Evolutionary conservation across 2,329 filamentous ascomycete species (phyloP), one percentile per base, ranked within the genome.

Genomic region (Xylariaceae sp.): DNA sequence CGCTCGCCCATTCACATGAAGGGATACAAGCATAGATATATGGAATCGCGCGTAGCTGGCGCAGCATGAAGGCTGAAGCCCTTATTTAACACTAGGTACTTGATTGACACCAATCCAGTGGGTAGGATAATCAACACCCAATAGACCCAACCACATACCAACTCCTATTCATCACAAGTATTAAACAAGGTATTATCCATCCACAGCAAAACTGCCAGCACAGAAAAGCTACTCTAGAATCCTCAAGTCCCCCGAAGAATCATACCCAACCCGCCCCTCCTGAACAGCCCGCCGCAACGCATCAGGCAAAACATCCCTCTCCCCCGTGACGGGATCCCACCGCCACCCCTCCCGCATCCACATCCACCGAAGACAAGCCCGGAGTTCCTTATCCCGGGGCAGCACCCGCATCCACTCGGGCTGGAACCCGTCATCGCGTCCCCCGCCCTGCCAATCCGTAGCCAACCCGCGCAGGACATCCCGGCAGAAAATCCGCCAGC

Each of bases 401-500:
- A 87, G 67, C 1, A 96, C 90, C 2, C 89, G 80, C 79, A 91
- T 94, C 92, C 92, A 96, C 70, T 96, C 92, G 0, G 90, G 89
- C 63, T 90, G 85, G 66, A 92, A 90, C 13, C 76, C 74, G 48
- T 70, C 56, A 65, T 72, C 60, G 63, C 72, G 59, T 61, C 80
- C 67, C 63, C 71, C 74, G 1, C 87, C 87, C 63, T 83, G 85
- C 81, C 86, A 89, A 58, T 85, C 81, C 9, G 72, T 68, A 1
- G 86, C 83, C 16, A 84, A 70, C 0, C 84, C 86, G 7, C 91
- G 80, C 21, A 95, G 70, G 30, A 79, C 76, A 67, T 96, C 92
- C 1, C 92, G 83, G 68, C 90, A 96, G 70, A 96, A 96, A 59
- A 96, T 96, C 2, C 92, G 83, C 88, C 90, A 96, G 65, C 87